Conservation (phyloP, 768 basidiomycete species). For the Suillus placidus region DNA sequence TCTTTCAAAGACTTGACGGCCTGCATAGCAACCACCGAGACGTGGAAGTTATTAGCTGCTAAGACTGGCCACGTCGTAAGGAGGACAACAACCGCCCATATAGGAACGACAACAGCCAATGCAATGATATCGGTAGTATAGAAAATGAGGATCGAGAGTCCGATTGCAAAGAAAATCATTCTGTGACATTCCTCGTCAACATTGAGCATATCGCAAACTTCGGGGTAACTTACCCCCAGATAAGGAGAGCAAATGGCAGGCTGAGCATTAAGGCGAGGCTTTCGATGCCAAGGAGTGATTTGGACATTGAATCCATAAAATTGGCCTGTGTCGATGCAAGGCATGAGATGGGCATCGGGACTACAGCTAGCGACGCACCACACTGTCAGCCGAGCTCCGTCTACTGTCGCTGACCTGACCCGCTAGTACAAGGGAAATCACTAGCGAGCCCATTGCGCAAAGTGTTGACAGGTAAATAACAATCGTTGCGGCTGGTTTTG, state of each 20-base stretch:
- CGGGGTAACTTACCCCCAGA: conserved; percentile 32
- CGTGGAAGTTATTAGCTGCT: background rate
- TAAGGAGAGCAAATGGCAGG: conserved; percentile 35
- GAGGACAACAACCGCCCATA: conserved; percentile 10
- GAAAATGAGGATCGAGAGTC: conserved; percentile 14
- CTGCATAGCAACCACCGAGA: background rate
- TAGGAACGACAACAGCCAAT: conserved; percentile 4
- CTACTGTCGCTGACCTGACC: conserved; percentile 38
- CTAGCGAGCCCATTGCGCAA: conserved; percentile 36
- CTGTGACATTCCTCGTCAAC: background rate
- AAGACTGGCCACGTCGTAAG: conserved; percentile 2
- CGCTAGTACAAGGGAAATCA: conserved; percentile 39
- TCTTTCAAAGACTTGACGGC: background rate
- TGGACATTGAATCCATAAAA: conserved; percentile 23
- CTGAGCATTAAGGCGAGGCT: conserved; percentile 36
- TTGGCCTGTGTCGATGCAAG: background rate
- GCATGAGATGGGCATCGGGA: background rate
- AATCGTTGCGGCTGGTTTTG: conserved; percentile 30
- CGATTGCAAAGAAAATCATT: conserved; percentile 16
- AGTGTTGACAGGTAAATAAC: conserved; percentile 43
- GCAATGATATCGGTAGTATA: conserved; percentile 2
- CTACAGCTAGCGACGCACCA: conserved; percentile 27
- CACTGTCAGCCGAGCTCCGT: conserved; percentile 24
- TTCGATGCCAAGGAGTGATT: conserved; percentile 26
- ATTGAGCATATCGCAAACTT: too few relatives aligned